A percentile compares a stretch with the other conserved stretches of the same genome.
phyloP scores from a whole-genome alignment of 2,329 filamentous ascomycete species.

The Fusarium stilboides region DNA sequence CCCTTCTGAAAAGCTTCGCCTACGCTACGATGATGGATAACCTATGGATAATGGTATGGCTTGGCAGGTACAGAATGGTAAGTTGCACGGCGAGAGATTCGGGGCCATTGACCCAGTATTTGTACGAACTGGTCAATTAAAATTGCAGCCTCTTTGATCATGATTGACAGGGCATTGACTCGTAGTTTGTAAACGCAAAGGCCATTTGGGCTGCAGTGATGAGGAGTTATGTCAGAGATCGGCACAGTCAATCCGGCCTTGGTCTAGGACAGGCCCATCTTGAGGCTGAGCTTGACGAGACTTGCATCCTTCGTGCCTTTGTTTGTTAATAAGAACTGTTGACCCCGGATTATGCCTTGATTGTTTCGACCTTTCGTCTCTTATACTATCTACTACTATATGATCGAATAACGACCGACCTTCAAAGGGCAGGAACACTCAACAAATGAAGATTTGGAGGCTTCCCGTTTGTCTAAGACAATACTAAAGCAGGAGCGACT shows the following conservation, averaged over 20 bases:
- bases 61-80: constrained; percentile 29
- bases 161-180: constrained; percentile 15
- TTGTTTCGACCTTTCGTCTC: constrained; percentile 2
- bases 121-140: neutral
- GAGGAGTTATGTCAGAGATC: constrained; percentile 19
- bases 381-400: neutral
- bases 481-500: constrained; percentile 22
- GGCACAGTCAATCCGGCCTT: constrained; percentile 30
- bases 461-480: constrained; percentile 26
- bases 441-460: constrained; percentile 4
- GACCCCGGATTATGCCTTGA: neutral
- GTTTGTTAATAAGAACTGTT: constrained; percentile 31
- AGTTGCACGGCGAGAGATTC: neutral
- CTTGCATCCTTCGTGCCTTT: constrained; percentile 27
- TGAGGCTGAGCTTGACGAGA: constrained; percentile 32
- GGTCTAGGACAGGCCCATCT: constrained; percentile 24
- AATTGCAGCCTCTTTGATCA: neutral
- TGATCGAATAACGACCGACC: neutral
- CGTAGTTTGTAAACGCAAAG: neutral
- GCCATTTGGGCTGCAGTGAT: constrained; percentile 3
- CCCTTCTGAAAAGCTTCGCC: constrained; percentile 17
- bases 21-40: constrained; percentile 10
- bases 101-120: neutral
- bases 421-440: constrained; percentile 6
- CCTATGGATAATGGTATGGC: neutral